Base-by-base conservation (phyloP, 805 yeast genomes). In the Teunomyces atbi region DNA sequence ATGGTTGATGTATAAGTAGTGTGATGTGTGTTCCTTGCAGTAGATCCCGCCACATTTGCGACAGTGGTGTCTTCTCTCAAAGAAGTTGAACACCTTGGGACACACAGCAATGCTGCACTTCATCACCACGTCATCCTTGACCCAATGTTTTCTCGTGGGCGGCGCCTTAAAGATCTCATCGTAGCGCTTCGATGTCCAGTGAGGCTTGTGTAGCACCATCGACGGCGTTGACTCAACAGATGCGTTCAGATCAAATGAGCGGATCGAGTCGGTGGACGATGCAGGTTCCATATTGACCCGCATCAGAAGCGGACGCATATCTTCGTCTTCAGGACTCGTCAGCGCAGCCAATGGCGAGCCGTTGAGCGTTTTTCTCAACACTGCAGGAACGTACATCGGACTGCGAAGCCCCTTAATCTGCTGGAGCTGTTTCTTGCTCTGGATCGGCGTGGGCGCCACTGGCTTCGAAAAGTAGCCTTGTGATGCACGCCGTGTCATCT, bases 301-400 rank as follows among this genome's bases (percentile, higher is more conserved):
- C 16, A 36, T n/a, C 18, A 21, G 11, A 19, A n/a, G 39, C 13
- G 23, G 28, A 19, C 23, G 18, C 15, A 19, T 18, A 8, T 12
- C 29, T 6, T 46, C 41, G 16, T 34, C 33, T 11, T 29, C 47
- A 18, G 28, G 16, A 36, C 23, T 20, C 10, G 26, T 19, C 35
- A 21, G 39, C 16, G 39, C 7, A n/a, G 10, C 13, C 3, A 20
- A n/a, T 3, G 49, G 50, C 12, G 51, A 39, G 10, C 49, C 50
- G 21, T 46, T 57, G 10, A 50, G 32, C 47, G 74, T 54, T 88
- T 54, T 77, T 21, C 77, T 57, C 44, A 91, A 71, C 8, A 91
- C 98, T 0, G 97, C 97, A 0, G 98, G 98, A 0, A 86, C 75
- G 58, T 89, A 91, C 71, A 91, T 71, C 7, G 97, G 97, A 58